These are phyloP conservation scores for Fagus sylvatica DNA, from an alignment of 306 rosid genomes.

Conservation along the genomic window DNA sequence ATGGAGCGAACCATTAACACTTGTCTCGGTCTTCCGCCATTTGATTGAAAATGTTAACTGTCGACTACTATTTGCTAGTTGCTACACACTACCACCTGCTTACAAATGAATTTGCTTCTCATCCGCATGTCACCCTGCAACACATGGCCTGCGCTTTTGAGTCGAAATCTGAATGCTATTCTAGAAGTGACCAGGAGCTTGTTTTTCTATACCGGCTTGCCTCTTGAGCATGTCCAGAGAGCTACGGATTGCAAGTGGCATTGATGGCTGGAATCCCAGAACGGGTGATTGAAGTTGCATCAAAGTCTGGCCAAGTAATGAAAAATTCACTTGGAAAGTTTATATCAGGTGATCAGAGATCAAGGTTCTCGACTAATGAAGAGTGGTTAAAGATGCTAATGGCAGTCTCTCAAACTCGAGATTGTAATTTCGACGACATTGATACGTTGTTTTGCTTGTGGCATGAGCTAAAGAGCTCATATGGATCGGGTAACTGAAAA, in stretches of 20 bases:
- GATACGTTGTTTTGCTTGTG: conserved; percentile 73
- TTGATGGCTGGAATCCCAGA: conserved; percentile 89
- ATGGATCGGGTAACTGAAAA: conserved; percentile 38
- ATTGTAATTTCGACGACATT: conserved; percentile 37
- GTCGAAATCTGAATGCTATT: conserved; percentile 46
- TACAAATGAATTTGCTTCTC: conserved; percentile 86
- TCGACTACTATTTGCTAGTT: conserved; percentile 55
- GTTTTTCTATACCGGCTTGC: conserved; percentile 81
- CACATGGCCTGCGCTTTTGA: conserved; percentile 92
- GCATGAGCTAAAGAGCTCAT: conserved; percentile 62
- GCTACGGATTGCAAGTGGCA: conserved; percentile 94
- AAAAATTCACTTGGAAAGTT: conserved; percentile 61
- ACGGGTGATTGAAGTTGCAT: conserved; percentile 62
- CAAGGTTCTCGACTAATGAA: conserved; percentile 91
- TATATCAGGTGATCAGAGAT: conserved; percentile 67
- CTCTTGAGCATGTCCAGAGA: conserved; percentile 81
- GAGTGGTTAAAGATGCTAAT: conserved; percentile 73
- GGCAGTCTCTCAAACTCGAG: conserved; percentile 39
- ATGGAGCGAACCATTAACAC: conserved; percentile 9
- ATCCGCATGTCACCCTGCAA: conserved; percentile 80
- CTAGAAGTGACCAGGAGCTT: conserved; percentile 51
- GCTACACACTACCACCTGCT: conserved; percentile 95
- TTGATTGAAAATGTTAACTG: conserved; percentile 81
- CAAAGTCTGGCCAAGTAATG: conserved; percentile 72
- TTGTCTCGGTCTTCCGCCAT: conserved; percentile 76